phyloP scores from a whole-genome alignment of 371 early-diverging fungal genomes.

The Actinomortierella ambigua region DNA sequence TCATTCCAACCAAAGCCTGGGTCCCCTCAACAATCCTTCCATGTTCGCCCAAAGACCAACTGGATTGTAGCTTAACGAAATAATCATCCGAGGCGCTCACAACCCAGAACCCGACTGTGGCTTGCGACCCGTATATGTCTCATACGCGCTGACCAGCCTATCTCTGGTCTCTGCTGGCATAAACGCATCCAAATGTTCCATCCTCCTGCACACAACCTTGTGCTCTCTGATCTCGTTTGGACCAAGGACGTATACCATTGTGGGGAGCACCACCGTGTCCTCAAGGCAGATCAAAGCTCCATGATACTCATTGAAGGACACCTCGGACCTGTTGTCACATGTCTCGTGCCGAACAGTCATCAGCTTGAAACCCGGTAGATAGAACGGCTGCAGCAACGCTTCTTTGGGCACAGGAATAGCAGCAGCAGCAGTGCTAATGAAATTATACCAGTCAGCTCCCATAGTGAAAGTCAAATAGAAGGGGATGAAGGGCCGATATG shows the following conservation, averaged over 20 bases:
- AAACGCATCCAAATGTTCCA: conserved; percentile 1
- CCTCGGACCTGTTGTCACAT: not conserved
- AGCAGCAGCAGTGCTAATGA: not conserved
- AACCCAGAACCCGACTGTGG: conserved; percentile 3
- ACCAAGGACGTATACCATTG: not conserved
- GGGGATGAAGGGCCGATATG: too few relatives aligned
- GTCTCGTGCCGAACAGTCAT: not conserved
- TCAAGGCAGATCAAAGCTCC: conserved; percentile 6
- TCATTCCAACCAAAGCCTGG: too few relatives aligned
- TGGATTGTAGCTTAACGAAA: not conserved
- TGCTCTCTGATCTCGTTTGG: not conserved
- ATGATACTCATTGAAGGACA: not conserved
- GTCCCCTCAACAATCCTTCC: too few relatives aligned
- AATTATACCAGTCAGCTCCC: conserved; percentile 4
- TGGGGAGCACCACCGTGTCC: not conserved
- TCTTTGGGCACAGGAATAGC: conserved; percentile 8
- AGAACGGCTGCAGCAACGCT: conserved; percentile 2
- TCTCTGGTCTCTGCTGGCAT: conserved; percentile 8
- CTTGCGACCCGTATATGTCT: conserved; percentile 2
- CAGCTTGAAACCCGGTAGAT: conserved; percentile 4
- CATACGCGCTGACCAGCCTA: conserved; percentile 1
- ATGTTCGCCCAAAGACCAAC: conserved; percentile 4
- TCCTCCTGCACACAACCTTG: not conserved
- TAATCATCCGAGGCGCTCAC: not conserved
- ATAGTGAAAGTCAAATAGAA: not conserved